Evolutionary conservation across 2,329 filamentous ascomycete genomes (phyloP).

Genomic region (Scopulariopsis brevicaulis): DNA sequence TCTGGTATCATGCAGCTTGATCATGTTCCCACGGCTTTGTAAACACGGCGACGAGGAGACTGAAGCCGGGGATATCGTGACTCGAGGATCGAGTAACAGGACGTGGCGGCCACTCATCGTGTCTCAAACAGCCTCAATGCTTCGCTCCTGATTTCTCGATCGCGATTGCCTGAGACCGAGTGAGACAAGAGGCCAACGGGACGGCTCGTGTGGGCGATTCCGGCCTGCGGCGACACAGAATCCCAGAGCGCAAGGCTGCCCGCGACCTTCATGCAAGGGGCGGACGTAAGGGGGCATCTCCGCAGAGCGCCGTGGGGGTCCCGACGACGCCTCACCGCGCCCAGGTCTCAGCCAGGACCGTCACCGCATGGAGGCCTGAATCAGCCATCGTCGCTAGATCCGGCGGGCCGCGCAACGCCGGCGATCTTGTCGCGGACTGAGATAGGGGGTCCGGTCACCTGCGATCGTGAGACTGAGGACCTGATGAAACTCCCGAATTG

Average conservation of each 20-base stretch:
- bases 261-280: background rate
- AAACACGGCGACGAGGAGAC: too few species aligned
- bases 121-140: conserved; percentile 4
- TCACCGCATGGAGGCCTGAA: too few species aligned
- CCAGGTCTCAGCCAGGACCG: too few species aligned
- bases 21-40: too few species aligned
- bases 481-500: background rate
- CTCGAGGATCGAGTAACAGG: background rate
- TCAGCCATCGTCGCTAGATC: background rate
- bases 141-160: background rate
- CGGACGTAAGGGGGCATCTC: background rate
- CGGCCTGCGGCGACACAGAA: background rate
- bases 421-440: background rate
- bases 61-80: background rate
- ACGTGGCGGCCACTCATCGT: background rate
- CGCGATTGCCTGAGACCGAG: background rate
- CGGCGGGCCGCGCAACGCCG: background rate
- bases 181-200: background rate
- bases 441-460: background rate
- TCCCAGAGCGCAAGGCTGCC: background rate
- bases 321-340: too few species aligned
- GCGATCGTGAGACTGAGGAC: background rate
- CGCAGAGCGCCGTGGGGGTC: background rate
- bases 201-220: background rate
- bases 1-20: too few species aligned